Evolutionary conservation across 805 yeast genomes (phyloP).

Genomic region (Metschnikowia arizonensis): DNA sequence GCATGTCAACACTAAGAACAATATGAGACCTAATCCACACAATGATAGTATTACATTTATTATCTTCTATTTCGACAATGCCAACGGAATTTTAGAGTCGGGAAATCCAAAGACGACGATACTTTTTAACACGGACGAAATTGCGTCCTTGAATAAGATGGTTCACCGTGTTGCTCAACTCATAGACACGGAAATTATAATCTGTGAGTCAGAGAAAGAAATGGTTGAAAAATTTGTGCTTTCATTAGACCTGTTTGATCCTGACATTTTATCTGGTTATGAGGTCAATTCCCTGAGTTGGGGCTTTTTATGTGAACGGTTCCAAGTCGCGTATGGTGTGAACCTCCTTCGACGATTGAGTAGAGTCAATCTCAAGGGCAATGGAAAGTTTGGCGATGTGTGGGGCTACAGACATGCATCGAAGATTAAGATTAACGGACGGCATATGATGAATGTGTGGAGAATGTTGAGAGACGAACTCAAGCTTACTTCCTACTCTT

Average conservation of each 20-base stretch:
- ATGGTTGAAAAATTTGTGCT: conserved; percentile 54
- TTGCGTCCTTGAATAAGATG: background rate
- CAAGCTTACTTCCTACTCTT: conserved; percentile 59
- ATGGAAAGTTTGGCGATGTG: conserved; percentile 55
- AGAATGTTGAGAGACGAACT: conserved; percentile 61
- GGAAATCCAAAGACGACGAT: conserved; percentile 8
- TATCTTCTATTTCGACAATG: conserved; percentile 58
- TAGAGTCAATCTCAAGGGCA: conserved; percentile 47
- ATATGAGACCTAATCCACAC: conserved; percentile 57
- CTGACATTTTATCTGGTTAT: conserved; percentile 83
- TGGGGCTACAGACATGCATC: conserved; percentile 86
- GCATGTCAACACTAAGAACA: conserved; percentile 54
- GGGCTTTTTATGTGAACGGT: conserved; percentile 83
- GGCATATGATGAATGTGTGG: conserved; percentile 88
- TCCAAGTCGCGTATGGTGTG: conserved; percentile 38
- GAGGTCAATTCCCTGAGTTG: conserved; percentile 79
- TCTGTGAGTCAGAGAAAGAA: conserved; percentile 44
- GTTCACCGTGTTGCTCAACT: conserved; percentile 5
- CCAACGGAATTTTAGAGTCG: conserved; percentile 18
- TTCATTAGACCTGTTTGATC: conserved; percentile 63
- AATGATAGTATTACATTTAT: conserved; percentile 56
- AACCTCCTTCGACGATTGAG: conserved; percentile 61
- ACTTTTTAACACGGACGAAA: conserved; percentile 7
- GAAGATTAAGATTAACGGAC: conserved; percentile 62
- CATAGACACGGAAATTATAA: conserved; percentile 1